phyloP scores from a whole-genome alignment of 306 rosid species.

The Pyrus pyrifolia region DNA sequence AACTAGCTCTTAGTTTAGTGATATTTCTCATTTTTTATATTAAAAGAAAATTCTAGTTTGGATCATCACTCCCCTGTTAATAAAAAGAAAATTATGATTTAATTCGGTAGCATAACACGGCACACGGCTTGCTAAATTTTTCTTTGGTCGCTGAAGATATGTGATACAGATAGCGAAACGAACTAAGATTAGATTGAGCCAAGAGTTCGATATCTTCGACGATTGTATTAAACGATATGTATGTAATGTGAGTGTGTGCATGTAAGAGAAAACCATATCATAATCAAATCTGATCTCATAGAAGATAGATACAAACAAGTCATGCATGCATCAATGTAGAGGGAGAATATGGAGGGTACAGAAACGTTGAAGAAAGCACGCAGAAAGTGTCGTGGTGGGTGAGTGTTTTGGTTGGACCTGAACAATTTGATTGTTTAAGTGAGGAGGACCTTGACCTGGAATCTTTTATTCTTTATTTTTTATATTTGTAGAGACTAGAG shows the following conservation, averaged over 20 bases:
- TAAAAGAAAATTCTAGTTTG: not conserved
- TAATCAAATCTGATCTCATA: not conserved
- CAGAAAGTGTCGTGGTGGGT: conserved; percentile 13
- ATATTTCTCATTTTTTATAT: not conserved
- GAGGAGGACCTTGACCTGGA: conserved; percentile 4
- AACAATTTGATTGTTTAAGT: conserved; percentile 11
- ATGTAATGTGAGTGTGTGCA: not conserved
- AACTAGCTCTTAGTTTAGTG: no score
- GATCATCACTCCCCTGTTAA: not conserved
- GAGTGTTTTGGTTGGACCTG: conserved; percentile 10
- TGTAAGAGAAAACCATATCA: not conserved
- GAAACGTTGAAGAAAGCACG: conserved; percentile 11
- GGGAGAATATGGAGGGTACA: not conserved
- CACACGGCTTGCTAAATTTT: not conserved
- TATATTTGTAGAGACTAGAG: no score
- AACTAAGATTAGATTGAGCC: not conserved
- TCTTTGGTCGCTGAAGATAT: not conserved
- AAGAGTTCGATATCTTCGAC: not conserved
- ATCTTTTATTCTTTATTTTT: not conserved
- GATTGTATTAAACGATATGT: not conserved
- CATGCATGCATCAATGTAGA: not conserved
- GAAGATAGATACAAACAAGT: not conserved
- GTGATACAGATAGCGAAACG: not conserved
- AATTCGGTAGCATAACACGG: not conserved
- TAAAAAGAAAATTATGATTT: no score